A percentile compares a stretch with the other conserved stretches of the same genome.
Evolutionary conservation across 441 rosid genomes (phyloP).

Genomic region (Corymbia citriodora): DNA sequence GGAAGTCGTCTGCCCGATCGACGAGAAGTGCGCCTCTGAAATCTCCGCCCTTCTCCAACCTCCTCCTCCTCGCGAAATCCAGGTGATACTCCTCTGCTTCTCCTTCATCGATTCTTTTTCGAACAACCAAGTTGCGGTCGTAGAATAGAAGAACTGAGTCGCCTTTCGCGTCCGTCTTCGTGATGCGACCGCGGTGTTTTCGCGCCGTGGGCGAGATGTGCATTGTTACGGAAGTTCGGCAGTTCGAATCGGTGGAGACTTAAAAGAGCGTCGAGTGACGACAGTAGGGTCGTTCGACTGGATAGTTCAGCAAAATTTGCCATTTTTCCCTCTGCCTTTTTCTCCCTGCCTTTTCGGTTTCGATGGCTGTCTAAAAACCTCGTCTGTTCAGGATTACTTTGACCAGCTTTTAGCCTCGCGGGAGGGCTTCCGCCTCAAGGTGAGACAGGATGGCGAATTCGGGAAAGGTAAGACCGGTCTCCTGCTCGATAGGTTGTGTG

Average conservation of each 20-base stretch:
- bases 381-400: conserved; percentile 57
- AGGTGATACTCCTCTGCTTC: conserved; percentile 25
- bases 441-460: conserved; percentile 27
- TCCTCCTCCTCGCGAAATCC: conserved; percentile 44
- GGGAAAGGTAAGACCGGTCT: conserved; percentile 50
- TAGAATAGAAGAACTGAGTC: not conserved
- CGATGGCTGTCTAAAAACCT: not conserved
- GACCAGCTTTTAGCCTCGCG: conserved; percentile 43
- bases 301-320: not conserved
- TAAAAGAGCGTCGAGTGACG: not conserved
- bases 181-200: not conserved
- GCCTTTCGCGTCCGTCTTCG: not conserved
- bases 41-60: conserved; percentile 62
- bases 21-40: conserved; percentile 35
- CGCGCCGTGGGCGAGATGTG: not conserved
- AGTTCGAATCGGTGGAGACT: not conserved
- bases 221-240: no score
- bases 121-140: not conserved
- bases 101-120: not conserved
- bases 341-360: not conserved
- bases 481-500: not conserved
- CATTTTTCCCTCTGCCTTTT: no score
- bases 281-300: not conserved
- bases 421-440: conserved; percentile 43
- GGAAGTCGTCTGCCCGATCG: conserved; percentile 36